Evolutionary conservation across 1,139 yeast genomes (phyloP).

Genomic region (Candida buenavistaensis): DNA sequence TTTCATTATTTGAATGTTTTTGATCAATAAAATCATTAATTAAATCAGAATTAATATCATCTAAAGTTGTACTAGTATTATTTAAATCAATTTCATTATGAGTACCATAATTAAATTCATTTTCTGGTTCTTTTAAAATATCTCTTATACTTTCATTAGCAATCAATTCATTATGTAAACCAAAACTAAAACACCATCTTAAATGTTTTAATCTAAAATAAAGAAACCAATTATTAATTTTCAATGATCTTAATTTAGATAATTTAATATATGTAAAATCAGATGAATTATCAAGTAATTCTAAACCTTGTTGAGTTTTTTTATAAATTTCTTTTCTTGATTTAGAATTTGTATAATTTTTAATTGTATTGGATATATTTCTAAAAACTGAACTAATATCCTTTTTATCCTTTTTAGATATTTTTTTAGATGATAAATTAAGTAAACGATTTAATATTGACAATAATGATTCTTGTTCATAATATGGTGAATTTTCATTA

Average conservation of each 20-base stretch:
- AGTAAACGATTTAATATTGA: conserved; percentile 47
- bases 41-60: conserved; percentile 15
- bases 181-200: conserved; percentile 72
- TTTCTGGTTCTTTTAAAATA: conserved; percentile 42
- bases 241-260: conserved; percentile 54
- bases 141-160: conserved; percentile 48
- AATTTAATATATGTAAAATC: conserved; percentile 53
- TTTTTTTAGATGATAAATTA: conserved; percentile 53
- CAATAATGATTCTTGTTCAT: conserved; percentile 55
- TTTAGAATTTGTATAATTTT: conserved; percentile 40
- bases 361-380: conserved; percentile 56
- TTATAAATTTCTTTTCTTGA: conserved; percentile 38
- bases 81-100: conserved; percentile 13
- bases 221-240: conserved; percentile 68
- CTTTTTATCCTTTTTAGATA: conserved; percentile 63
- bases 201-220: conserved; percentile 61
- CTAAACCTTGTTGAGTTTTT: conserved; percentile 39
- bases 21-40: conserved; percentile 18
- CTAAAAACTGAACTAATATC: conserved; percentile 63
- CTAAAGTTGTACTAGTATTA: too few relatives aligned
- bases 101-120: conserved; percentile 33
- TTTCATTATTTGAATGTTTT: conserved; percentile 25
- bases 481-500: conserved; percentile 54
- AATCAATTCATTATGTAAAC: conserved; percentile 62
- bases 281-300: conserved; percentile 36